Conservation (phyloP, 1,284 basidiomycete species). For the Bondarzewia mesenterica region DNA sequence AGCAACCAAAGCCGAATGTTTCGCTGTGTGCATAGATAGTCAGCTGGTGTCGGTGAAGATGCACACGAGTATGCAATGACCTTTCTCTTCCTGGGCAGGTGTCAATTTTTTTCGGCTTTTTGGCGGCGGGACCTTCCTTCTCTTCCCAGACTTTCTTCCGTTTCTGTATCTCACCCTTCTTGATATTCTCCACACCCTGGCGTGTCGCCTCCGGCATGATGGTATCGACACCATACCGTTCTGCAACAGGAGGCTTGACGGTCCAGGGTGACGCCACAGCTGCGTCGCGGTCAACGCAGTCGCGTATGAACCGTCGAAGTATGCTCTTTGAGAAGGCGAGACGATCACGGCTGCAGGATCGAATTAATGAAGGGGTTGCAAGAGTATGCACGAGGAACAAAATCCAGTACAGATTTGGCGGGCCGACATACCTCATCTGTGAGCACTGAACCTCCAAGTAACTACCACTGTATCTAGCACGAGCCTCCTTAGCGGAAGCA, state of each 20-base stretch:
- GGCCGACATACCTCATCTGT: slow-evolving; percentile 64
- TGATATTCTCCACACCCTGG: slow-evolving; percentile 69
- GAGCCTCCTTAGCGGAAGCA: slow-evolving; percentile 39
- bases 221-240: slow-evolving; percentile 75
- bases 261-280: slow-evolving; percentile 93
- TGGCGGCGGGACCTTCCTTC: slow-evolving; percentile 63
- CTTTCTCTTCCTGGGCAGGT: slow-evolving; percentile 63
- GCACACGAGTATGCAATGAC: slow-evolving; percentile 27
- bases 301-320: slow-evolving; percentile 90
- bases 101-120: slow-evolving; percentile 75
- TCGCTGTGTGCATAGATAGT: slow-evolving; percentile 20
- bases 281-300: slow-evolving; percentile 86
- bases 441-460: slow-evolving; percentile 77
- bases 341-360: slow-evolving; percentile 71
- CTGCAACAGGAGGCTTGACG: slow-evolving; percentile 80
- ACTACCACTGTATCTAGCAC: slow-evolving; percentile 51
- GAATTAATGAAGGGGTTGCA: not conserved
- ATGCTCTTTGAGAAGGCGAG: slow-evolving; percentile 95
- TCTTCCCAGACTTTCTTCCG: slow-evolving; percentile 84
- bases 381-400: slow-evolving; percentile 5
- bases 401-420: not conserved
- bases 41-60: slow-evolving; percentile 9
- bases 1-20: slow-evolving; percentile 30
- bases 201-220: slow-evolving; percentile 83
- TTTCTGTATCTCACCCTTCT: slow-evolving; percentile 85